A percentile compares a stretch with the other conserved stretches of the same genome.
Evolutionary conservation across 2,329 filamentous ascomycete species (phyloP).

Genomic region (Trichoderma semiorbis): DNA sequence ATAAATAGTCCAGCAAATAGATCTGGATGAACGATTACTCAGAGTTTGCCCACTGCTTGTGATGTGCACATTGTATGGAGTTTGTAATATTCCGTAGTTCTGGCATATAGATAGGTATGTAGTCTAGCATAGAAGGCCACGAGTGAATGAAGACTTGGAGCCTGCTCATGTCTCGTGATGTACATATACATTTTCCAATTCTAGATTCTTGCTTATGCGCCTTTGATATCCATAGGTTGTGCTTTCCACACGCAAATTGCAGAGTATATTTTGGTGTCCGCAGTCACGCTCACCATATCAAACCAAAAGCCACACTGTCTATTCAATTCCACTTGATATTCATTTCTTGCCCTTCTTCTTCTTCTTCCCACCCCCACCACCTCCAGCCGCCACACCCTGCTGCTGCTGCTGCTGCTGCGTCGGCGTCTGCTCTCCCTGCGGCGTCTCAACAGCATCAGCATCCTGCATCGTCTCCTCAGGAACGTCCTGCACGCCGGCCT

Average conservation of each 20-base stretch:
- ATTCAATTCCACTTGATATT: not conserved
- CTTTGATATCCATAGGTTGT: not conserved
- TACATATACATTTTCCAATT: not conserved
- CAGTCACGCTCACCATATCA: not conserved
- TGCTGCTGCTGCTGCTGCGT: slow-evolving; percentile 27
- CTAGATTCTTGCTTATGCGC: not conserved
- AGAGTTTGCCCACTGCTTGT: not conserved
- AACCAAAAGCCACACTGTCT: not conserved
- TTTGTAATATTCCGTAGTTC: not conserved
- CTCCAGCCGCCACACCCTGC: slow-evolving; percentile 8
- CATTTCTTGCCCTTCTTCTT: slow-evolving; percentile 71
- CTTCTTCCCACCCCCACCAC: slow-evolving; percentile 51
- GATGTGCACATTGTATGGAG: slow-evolving; percentile 10
- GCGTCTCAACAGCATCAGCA: slow-evolving; percentile 25
- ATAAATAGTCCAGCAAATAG: slow-evolving; percentile 14
- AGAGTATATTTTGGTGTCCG: not conserved
- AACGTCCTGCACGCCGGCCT: slow-evolving; percentile 53
- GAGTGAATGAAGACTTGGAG: not conserved
- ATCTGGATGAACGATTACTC: slow-evolving; percentile 9
- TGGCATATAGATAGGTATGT: not conserved
- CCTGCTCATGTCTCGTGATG: not conserved
- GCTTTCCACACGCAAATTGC: not conserved
- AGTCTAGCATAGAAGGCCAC: not conserved
- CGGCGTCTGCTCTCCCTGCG: slow-evolving; percentile 27
- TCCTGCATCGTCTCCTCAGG: slow-evolving; percentile 44